A percentile compares a stretch with the other conserved stretches of the same genome.
These are phyloP conservation scores for Cystobasidium slooffiae DNA, from an alignment of 1,284 basidiomycete species.

Conservation along the genomic window DNA sequence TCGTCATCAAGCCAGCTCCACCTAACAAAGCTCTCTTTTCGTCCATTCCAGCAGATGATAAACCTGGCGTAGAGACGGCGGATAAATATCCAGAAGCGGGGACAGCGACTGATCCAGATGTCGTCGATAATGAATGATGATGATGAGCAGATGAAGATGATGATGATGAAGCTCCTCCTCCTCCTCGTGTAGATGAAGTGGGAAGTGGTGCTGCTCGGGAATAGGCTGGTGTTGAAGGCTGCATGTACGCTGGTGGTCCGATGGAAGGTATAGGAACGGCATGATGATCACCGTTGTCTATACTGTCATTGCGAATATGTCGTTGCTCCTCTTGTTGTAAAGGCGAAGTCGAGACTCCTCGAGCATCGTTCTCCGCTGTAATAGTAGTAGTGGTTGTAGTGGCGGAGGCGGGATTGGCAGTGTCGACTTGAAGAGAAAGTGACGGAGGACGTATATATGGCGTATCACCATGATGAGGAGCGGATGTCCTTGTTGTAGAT, in stretches of 20 bases:
- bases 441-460: constrained; percentile 11
- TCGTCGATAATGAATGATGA: too few species aligned
- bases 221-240: constrained; percentile 38
- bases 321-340: neutral
- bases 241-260: constrained; percentile 41
- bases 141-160: neutral
- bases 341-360: neutral
- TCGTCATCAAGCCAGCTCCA: neutral
- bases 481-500: neutral
- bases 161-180: neutral
- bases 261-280: constrained; percentile 35
- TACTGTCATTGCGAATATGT: neutral
- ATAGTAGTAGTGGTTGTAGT: neutral
- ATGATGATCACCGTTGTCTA: constrained; percentile 21
- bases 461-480: neutral
- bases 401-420: neutral
- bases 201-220: neutral
- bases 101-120: neutral
- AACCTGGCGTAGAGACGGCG: constrained; percentile 14
- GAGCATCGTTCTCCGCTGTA: neutral
- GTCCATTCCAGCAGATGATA: constrained; percentile 12
- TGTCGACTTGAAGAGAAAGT: neutral
- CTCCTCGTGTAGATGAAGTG: neutral
- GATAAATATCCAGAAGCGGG: constrained; percentile 19
- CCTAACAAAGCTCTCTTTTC: constrained; percentile 39